A percentile compares a stretch with the other conserved stretches of the same genome.
These are phyloP conservation scores for Fusarium xyrophilum DNA, from an alignment of 2,329 filamentous ascomycete species.

Conservation along the genomic window DNA sequence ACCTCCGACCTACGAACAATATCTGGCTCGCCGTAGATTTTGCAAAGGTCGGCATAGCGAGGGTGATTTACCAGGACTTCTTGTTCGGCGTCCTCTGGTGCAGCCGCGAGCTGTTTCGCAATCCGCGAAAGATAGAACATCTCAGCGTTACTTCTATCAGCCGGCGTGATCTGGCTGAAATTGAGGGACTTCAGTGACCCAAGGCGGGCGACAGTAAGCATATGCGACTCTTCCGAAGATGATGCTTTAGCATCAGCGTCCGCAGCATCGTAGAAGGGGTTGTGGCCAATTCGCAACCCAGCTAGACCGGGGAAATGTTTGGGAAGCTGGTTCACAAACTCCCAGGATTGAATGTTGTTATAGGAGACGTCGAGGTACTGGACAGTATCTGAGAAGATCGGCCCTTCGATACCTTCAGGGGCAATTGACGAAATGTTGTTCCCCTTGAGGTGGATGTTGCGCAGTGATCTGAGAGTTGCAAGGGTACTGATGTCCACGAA, in stretches of 20 bases:
- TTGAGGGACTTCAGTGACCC: slow-evolving; percentile 73
- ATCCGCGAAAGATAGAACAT: slow-evolving; percentile 92
- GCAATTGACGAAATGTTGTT: slow-evolving; percentile 68
- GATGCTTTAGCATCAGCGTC: slow-evolving; percentile 51
- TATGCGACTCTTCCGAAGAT: slow-evolving; percentile 81
- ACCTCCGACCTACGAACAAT: slow-evolving; percentile 64
- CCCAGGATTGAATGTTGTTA: slow-evolving; percentile 74
- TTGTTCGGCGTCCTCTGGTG: slow-evolving; percentile 59
- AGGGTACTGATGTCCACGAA: slow-evolving; percentile 66
- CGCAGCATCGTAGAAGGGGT: slow-evolving; percentile 75
- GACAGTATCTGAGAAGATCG: slow-evolving; percentile 62
- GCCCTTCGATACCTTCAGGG: slow-evolving; percentile 36
- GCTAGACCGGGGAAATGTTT: slow-evolving; percentile 74
- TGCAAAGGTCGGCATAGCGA: slow-evolving; percentile 76
- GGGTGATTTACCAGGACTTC: slow-evolving; percentile 70
- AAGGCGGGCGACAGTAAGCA: slow-evolving; percentile 83
- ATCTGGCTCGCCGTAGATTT: slow-evolving; percentile 74
- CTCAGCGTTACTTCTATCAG: slow-evolving; percentile 86
- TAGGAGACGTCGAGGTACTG: slow-evolving; percentile 76
- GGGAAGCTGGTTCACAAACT: slow-evolving; percentile 74
- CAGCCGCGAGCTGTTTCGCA: slow-evolving; percentile 72
- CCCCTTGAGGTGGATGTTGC: slow-evolving; percentile 74
- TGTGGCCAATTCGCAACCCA: slow-evolving; percentile 81
- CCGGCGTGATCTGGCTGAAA: slow-evolving; percentile 71
- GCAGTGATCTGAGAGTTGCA: slow-evolving; percentile 57